Conservation (phyloP, 257 asterid species). For the Solanum tarapatanum region DNA sequence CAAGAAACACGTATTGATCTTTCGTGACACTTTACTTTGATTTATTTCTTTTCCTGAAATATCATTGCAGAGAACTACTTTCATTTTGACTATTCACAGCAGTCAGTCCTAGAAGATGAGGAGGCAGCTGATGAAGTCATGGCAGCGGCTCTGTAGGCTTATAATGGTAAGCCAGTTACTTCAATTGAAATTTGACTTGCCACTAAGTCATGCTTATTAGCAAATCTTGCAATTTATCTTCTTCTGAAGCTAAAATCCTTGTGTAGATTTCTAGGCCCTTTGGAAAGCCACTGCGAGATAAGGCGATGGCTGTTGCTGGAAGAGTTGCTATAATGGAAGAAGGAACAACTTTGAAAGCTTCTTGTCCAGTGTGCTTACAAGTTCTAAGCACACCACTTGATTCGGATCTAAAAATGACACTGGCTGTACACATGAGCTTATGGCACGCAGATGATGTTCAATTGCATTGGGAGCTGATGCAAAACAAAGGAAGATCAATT, state of each 20-base stretch:
- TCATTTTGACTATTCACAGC: neutral
- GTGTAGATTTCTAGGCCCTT: constrained; percentile 29
- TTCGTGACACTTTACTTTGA: neutral
- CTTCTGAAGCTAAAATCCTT: neutral
- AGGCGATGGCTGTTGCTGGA: constrained; percentile 65
- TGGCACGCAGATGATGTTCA: constrained; percentile 83
- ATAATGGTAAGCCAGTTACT: constrained; percentile 22
- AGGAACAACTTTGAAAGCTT: constrained; percentile 27
- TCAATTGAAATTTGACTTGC: neutral
- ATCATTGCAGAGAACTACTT: neutral
- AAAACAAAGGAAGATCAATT: constrained; percentile 23
- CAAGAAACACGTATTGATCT: neutral
- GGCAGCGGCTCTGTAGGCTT: constrained; percentile 42
- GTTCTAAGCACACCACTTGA: constrained; percentile 19
- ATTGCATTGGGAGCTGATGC: constrained; percentile 73
- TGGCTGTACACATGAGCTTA: constrained; percentile 77
- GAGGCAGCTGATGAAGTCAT: constrained; percentile 25
- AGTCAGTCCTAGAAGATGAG: constrained; percentile 15
- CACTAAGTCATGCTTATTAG: neutral
- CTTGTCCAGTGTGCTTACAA: constrained; percentile 68
- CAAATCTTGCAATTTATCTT: neutral
- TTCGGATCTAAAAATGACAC: constrained; percentile 44
- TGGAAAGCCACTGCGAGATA: constrained; percentile 35
- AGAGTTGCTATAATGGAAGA: constrained; percentile 41
- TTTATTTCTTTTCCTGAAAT: neutral